phyloP scores from a whole-genome alignment of 805 yeast genomes.

The Wickerhamomyces chaumierensis region DNA sequence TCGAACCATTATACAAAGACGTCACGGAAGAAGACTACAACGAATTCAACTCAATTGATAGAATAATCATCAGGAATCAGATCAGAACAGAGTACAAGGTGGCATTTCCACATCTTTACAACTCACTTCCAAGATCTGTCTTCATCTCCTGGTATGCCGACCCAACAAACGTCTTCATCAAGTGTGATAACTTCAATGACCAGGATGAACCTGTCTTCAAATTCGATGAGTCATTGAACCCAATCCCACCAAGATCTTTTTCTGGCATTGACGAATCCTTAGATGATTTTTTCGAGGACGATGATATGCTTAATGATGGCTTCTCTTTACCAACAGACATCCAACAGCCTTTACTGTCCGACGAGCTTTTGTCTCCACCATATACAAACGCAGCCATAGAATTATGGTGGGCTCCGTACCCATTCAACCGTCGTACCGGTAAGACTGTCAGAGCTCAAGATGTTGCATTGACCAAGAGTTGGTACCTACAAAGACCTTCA shows the following conservation, averaged over 20 bases:
- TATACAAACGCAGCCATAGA: slow-evolving; percentile 46
- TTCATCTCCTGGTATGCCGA: slow-evolving; percentile 51
- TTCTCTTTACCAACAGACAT: slow-evolving; percentile 31
- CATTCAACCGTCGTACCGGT: slow-evolving; percentile 72
- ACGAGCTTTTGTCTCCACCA: slow-evolving; percentile 32
- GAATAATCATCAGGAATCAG: slow-evolving; percentile 72
- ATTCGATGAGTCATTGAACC: slow-evolving; percentile 43
- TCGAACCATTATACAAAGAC: slow-evolving; percentile 73
- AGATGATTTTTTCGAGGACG: slow-evolving; percentile 15
- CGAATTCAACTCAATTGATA: slow-evolving; percentile 82
- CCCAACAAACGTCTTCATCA: slow-evolving; percentile 42
- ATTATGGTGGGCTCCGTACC: slow-evolving; percentile 75
- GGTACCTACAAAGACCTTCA: slow-evolving; percentile 68
- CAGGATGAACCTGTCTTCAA: slow-evolving; percentile 44
- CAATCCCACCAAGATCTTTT: slow-evolving; percentile 31
- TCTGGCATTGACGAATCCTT: slow-evolving; percentile 15
- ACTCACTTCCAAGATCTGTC: slow-evolving; percentile 62
- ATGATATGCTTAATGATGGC: slow-evolving; percentile 26
- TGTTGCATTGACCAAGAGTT: slow-evolving; percentile 69
- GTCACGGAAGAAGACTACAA: slow-evolving; percentile 65
- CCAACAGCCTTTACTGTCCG: slow-evolving; percentile 38
- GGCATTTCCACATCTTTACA: slow-evolving; percentile 79
- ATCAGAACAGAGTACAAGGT: slow-evolving; percentile 75
- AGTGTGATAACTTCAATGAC: slow-evolving; percentile 20
- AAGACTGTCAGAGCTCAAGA: slow-evolving; percentile 75